Evolutionary conservation across 2,329 filamentous ascomycete genomes (phyloP).

Genomic region (Pseudogymnoascus sp.): DNA sequence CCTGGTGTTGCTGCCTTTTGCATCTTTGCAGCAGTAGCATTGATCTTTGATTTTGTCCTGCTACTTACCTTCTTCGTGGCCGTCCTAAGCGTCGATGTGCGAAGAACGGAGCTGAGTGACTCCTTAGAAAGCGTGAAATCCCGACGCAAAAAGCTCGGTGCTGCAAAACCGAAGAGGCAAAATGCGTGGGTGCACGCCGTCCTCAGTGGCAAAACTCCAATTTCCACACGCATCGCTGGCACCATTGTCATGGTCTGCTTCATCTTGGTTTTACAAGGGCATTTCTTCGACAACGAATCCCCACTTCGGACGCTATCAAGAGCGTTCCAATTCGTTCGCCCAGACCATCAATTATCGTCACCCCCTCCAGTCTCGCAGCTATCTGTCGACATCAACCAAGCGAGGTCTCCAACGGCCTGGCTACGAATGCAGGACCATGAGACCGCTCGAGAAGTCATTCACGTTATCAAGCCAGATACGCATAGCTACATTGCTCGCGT

Average conservation of each 20-base stretch:
- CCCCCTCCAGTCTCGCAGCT: conserved; percentile 32
- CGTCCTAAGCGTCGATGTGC: conserved; percentile 71
- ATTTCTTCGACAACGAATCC: conserved; percentile 60
- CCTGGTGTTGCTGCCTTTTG: conserved; percentile 69
- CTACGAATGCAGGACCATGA: conserved; percentile 70
- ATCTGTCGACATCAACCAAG: conserved; percentile 60
- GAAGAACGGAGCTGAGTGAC: conserved; percentile 67
- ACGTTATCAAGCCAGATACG: conserved; percentile 63
- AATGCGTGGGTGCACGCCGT: conserved; percentile 53
- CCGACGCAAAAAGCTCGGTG: background rate
- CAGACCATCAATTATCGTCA: conserved; percentile 10
- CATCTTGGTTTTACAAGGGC: conserved; percentile 66
- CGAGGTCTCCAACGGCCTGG: conserved; percentile 69
- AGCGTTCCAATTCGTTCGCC: conserved; percentile 22
- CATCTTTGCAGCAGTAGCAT: conserved; percentile 65
- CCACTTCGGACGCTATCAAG: conserved; percentile 32
- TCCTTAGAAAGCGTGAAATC: conserved; percentile 41
- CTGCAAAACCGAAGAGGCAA: conserved; percentile 28
- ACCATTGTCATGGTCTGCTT: conserved; percentile 66
- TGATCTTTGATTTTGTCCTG: conserved; percentile 70
- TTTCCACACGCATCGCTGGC: conserved; percentile 68
- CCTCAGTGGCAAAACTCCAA: conserved; percentile 54
- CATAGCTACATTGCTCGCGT: conserved; percentile 67
- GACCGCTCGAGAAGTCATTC: conserved; percentile 67
- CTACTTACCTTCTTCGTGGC: conserved; percentile 73